A percentile compares a stretch with the other conserved stretches of the same genome.
Evolutionary conservation across 495 filamentous ascomycete genomes (phyloP).

Genomic region (Niebla homalea): DNA sequence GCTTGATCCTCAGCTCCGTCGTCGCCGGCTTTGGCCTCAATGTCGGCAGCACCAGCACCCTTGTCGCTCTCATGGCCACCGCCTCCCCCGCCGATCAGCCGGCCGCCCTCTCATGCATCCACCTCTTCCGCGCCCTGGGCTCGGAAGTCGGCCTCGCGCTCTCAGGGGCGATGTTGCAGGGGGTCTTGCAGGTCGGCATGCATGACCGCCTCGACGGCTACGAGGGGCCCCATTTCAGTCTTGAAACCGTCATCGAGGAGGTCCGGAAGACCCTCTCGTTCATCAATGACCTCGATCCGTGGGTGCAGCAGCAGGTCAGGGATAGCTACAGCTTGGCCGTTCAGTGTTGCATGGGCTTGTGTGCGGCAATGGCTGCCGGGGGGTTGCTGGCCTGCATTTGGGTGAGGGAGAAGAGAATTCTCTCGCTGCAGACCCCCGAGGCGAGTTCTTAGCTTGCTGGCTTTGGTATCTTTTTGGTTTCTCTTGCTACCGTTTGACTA

Average conservation of each 20-base stretch:
- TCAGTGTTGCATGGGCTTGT: neutral
- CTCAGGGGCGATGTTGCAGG: neutral
- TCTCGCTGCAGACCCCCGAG: too few species aligned
- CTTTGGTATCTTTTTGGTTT: too few species aligned
- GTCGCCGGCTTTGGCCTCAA: neutral
- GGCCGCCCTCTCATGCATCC: neutral
- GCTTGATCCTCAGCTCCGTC: neutral
- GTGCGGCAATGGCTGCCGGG: neutral
- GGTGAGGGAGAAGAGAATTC: neutral
- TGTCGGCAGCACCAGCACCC: conserved; percentile 1
- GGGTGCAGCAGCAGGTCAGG: neutral
- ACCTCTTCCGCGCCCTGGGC: conserved; percentile 2
- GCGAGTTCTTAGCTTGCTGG: too few species aligned
- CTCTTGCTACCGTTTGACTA: too few species aligned
- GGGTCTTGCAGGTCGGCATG: neutral
- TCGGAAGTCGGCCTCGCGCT: conserved; percentile 1
- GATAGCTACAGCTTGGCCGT: neutral
- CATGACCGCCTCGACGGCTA: neutral
- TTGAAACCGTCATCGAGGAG: neutral
- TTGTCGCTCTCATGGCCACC: neutral
- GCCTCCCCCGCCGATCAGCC: neutral
- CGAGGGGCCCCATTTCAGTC: neutral
- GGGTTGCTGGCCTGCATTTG: neutral
- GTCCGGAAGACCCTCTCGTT: neutral
- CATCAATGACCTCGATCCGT: neutral